Base-by-base conservation (phyloP, 495 filamentous ascomycete species). In the Neurospora sp. region DNA sequence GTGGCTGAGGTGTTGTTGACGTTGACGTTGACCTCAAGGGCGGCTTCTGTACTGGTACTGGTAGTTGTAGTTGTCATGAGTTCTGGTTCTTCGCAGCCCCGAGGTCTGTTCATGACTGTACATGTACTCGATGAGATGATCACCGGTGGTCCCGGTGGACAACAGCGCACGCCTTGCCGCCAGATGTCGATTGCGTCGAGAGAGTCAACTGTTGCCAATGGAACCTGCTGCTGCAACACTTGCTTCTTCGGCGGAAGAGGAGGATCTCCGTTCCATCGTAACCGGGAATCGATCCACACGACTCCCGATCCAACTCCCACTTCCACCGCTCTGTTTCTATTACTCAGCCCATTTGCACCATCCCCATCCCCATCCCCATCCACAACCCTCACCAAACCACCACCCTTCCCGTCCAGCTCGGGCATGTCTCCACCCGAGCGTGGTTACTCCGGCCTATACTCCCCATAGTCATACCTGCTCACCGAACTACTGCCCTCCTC, bases 391-490 rank as follows among this genome's bases (percentile, higher is more conserved):
- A 70, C 16, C 35, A 38, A 17, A 9, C 40, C 70, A 48, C 40
- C 72, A 4, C n/a, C 44, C 59, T 12, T 70, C 71, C 9, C 71
- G 40, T 75, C 45, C 39, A 75, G 0, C 73, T 37, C 35, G 31
- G 44, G 6, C 5, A 42, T 3, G 42, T 45, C 31, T 35, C 70
- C 35, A 35, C 35, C 22, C 16, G 31, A 35, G 31, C 27, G 27
- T 44, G 35, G 38, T 44, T 69, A 39, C 27, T 35, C 44, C 14
- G 53, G 53, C 27, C 53, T 35, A 17, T 65, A 65, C 22, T 65
- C 53, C 3, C 53, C 53, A 35, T 65, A 65, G 7, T 65, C 53
- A 35, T 65, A 65, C 7, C 53, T 8, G 6, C 9, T 53, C 4
- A 3, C 4, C 0, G n/a, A 5, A 22, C 45, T 1, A 53, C 20